phyloP scores from a whole-genome alignment of 345 rosid genomes.

The Euphorbia pulcherrima region DNA sequence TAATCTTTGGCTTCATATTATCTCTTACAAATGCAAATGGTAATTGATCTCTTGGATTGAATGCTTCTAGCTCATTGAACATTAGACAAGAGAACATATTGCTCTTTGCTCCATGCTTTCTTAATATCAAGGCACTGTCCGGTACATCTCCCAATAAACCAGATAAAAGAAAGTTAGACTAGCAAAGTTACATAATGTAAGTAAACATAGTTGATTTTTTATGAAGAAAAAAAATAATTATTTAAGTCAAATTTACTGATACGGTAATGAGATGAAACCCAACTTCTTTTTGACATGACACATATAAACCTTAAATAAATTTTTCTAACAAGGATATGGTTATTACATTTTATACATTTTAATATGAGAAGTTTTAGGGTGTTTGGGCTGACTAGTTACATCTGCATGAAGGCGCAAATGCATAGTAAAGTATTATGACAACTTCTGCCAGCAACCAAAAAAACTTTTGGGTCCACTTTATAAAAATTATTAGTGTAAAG shows the following conservation, averaged over 20 bases:
- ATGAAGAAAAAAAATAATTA: no score
- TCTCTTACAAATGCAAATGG: conserved; percentile 79
- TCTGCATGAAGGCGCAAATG: not conserved
- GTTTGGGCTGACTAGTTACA: not conserved
- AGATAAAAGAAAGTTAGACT: not conserved
- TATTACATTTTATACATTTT: no score
- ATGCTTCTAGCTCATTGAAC: conserved; percentile 80
- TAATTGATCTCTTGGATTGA: conserved; percentile 77
- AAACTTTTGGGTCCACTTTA: not conserved
- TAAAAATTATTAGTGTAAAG: no score
- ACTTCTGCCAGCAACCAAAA: not conserved
- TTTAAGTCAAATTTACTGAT: no score
- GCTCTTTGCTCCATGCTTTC: conserved; percentile 57
- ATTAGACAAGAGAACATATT: conserved; percentile 72
- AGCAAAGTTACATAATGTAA: no score
- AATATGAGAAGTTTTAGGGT: no score
- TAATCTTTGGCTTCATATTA: conserved; percentile 47
- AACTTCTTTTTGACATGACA: no score
- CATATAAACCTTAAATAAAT: no score
- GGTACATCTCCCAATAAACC: conserved; percentile 57
- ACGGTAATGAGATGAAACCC: no score
- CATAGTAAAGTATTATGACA: not conserved
- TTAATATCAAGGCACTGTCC: conserved; percentile 64
- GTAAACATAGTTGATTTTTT: no score
- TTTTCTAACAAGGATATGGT: no score